A percentile compares a stretch with the other conserved stretches of the same genome.
Conservation (phyloP, 108 stramenopile species). For the Skeletonema grethae region DNA sequence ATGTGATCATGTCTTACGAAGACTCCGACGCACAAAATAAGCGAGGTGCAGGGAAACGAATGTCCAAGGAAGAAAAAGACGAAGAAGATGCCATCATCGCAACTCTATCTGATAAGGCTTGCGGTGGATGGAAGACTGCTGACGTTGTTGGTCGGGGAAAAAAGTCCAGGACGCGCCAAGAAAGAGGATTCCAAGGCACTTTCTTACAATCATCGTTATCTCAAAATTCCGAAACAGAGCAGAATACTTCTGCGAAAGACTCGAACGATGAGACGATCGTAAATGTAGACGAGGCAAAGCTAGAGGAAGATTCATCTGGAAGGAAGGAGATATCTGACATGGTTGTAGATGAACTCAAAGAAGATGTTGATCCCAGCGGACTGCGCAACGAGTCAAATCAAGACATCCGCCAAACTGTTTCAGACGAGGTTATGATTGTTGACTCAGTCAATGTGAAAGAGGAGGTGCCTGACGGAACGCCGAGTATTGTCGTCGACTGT, state of each 20-base stretch:
- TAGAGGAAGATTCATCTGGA: not conserved
- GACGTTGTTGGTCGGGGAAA: conserved; percentile 7
- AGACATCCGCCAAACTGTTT: not conserved
- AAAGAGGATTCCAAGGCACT: conserved; percentile 39
- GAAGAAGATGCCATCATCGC: conserved; percentile 29
- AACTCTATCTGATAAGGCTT: conserved; percentile 29
- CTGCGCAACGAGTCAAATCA: not conserved
- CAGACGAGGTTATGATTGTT: not conserved
- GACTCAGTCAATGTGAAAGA: not conserved
- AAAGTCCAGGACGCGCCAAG: conserved; percentile 24
- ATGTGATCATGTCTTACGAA: conserved; percentile 29
- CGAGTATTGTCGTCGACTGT: not conserved
- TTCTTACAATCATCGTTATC: conserved; percentile 29
- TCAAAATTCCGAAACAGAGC: conserved; percentile 3
- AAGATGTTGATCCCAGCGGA: not conserved
- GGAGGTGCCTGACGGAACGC: not conserved
- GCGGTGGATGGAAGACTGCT: conserved; percentile 14
- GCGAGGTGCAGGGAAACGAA: conserved; percentile 11
- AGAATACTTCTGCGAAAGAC: not conserved
- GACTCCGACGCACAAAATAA: not conserved
- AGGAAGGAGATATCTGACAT: not conserved
- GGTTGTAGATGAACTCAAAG: not conserved
- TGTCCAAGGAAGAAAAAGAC: conserved; percentile 27
- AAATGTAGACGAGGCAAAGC: not conserved
- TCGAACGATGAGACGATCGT: not conserved